These are phyloP conservation scores for Microcos paniculata DNA, from an alignment of 345 rosid genomes.

Conservation along the genomic window DNA sequence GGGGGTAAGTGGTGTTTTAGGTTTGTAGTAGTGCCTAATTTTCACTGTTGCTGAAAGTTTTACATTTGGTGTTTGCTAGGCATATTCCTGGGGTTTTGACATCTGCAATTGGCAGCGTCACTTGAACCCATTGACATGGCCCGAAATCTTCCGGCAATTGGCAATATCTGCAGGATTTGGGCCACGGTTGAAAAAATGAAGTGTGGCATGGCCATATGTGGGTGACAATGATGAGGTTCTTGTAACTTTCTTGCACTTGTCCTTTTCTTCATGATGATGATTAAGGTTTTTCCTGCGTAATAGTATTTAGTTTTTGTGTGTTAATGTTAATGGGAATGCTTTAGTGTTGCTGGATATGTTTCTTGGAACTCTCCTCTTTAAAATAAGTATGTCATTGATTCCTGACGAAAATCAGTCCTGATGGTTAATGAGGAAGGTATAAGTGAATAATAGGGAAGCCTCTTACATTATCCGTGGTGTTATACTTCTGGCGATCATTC, in stretches of 20 bases:
- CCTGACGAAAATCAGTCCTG: not conserved
- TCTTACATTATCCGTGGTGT: not conserved
- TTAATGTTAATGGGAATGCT: not conserved
- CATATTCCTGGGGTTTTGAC: constrained; percentile 98
- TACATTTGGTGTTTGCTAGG: constrained; percentile 47
- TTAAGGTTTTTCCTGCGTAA: not conserved
- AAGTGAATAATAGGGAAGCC: not conserved
- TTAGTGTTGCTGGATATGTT: not conserved
- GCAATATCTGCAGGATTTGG: constrained; percentile 92
- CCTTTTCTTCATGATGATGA: not conserved
- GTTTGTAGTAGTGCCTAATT: constrained; percentile 3
- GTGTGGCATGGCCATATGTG: constrained; percentile 33
- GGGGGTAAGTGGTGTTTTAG: constrained; percentile 62
- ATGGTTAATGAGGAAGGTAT: not conserved
- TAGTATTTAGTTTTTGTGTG: not conserved
- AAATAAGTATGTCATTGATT: not conserved
- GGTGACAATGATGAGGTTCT: constrained; percentile 73
- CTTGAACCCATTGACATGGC: constrained; percentile 91
- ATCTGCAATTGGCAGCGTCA: constrained; percentile 90
- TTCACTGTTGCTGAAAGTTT: constrained; percentile 18
- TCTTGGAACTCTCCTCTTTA: not conserved
- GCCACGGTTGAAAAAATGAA: constrained; percentile 71
- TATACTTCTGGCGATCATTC: not conserved
- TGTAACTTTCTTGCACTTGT: constrained; percentile 1
- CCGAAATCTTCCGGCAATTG: constrained; percentile 88